phyloP scores from a whole-genome alignment of 129 eudicot species.

The Lactuca sativa region DNA sequence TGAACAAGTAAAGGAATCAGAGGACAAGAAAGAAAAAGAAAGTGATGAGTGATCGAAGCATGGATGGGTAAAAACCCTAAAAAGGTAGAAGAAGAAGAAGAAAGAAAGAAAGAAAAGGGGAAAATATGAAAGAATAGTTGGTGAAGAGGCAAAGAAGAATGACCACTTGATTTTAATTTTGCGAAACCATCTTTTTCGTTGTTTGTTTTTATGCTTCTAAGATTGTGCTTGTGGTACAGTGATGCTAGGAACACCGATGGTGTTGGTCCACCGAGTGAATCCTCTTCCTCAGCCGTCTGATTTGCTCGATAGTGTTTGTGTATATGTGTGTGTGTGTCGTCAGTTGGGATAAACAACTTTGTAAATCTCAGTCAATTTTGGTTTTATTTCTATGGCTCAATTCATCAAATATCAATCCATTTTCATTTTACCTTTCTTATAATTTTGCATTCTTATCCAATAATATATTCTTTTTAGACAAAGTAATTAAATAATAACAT shows the following conservation, averaged over 20 bases:
- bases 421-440: too few relatives aligned
- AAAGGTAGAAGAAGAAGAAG: slow-evolving; percentile 14
- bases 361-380: too few relatives aligned
- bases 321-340: background rate
- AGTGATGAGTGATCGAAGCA: slow-evolving; percentile 10
- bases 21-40: background rate
- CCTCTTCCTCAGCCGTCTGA: background rate
- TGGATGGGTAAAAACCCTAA: slow-evolving; percentile 45
- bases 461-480: too few relatives aligned
- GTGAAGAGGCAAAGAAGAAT: slow-evolving; percentile 39
- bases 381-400: too few relatives aligned
- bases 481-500: too few relatives aligned
- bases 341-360: background rate
- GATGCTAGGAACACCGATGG: slow-evolving; percentile 13
- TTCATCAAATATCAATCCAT: too few relatives aligned
- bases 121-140: slow-evolving; percentile 31
- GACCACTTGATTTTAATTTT: slow-evolving; percentile 20
- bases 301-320: background rate
- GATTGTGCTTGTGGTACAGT: slow-evolving; percentile 10
- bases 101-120: slow-evolving; percentile 12
- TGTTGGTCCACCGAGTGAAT: background rate
- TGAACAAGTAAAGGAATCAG: slow-evolving; percentile 9
- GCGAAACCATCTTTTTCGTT: slow-evolving; percentile 30
- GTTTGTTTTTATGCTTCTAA: slow-evolving; percentile 9
- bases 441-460: too few relatives aligned